Evolutionary conservation across 495 filamentous ascomycete species (phyloP).

Genomic region (Aspergillus affinis): DNA sequence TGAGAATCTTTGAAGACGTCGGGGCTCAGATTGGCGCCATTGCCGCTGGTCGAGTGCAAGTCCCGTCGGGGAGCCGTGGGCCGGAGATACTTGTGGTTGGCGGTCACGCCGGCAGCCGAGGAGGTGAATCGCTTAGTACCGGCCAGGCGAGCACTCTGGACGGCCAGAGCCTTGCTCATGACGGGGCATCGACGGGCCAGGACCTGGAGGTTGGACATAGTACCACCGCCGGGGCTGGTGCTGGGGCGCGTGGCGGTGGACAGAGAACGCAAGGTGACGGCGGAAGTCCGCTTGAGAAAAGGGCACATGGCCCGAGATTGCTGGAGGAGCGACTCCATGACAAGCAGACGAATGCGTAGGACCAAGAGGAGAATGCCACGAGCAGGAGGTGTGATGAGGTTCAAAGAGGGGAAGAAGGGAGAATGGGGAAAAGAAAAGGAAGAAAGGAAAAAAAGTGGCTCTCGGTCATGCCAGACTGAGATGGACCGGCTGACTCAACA

Average conservation of each 20-base stretch:
- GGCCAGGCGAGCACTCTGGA: conserved; percentile 69
- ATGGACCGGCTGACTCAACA: background rate
- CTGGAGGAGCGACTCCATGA: conserved; percentile 90
- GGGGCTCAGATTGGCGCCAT: conserved; percentile 71
- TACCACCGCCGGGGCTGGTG: conserved; percentile 76
- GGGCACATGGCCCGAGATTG: conserved; percentile 95
- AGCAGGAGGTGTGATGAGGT: conserved; percentile 6
- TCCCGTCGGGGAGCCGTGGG: conserved; percentile 56
- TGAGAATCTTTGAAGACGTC: conserved; percentile 59
- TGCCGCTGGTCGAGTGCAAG: conserved; percentile 73
- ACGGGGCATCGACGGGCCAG: conserved; percentile 93
- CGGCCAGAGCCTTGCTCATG: conserved; percentile 95
- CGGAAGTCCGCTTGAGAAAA: conserved; percentile 92
- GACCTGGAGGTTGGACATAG: conserved; percentile 95
- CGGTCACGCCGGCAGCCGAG: conserved; percentile 35
- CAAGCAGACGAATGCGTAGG: conserved; percentile 11
- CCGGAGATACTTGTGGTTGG: conserved; percentile 40
- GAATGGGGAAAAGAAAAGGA: conserved; percentile 3
- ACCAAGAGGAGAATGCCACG: conserved; percentile 2
- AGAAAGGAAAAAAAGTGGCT: conserved; percentile 1
- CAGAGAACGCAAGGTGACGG: conserved; percentile 82
- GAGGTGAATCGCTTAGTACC: conserved; percentile 48
- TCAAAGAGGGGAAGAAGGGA: conserved; percentile 7
- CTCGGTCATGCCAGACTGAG: background rate
- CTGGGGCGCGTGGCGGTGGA: conserved; percentile 73